phyloP scores from a whole-genome alignment of 805 yeast species.

The Maudiozyma bulderi region DNA sequence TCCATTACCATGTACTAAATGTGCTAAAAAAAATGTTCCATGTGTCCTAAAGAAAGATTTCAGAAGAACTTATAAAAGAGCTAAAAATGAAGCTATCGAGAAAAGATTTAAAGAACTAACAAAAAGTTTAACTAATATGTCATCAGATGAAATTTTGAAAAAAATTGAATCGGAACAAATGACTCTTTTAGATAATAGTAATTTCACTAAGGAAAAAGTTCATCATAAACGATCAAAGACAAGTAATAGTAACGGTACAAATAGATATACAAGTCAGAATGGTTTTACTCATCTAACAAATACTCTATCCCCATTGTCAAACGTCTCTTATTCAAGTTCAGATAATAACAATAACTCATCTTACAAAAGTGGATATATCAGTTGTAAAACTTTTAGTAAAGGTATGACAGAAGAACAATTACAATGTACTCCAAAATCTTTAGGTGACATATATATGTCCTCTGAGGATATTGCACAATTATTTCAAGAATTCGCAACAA shows the following conservation, averaged over 20 bases:
- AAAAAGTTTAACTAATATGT: constrained; percentile 35
- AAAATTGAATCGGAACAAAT: constrained; percentile 21
- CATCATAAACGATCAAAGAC: constrained; percentile 2
- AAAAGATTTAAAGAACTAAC: constrained; percentile 64
- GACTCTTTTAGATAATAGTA: constrained; percentile 19
- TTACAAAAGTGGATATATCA: neutral
- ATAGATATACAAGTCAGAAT: neutral
- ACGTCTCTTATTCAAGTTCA: neutral
- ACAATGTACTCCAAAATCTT: constrained; percentile 53
- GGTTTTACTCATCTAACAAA: neutral
- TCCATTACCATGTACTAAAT: constrained; percentile 77
- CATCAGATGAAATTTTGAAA: constrained; percentile 24
- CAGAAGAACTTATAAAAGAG: constrained; percentile 83
- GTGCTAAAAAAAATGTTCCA: constrained; percentile 55
- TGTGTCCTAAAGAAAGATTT: constrained; percentile 75
- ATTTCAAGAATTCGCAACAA: constrained; percentile 57
- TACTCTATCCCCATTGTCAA: neutral
- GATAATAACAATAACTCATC: neutral
- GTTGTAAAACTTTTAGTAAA: neutral
- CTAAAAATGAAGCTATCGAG: constrained; percentile 73
- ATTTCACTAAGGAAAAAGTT: constrained; percentile 25
- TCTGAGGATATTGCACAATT: constrained; percentile 52
- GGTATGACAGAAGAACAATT: constrained; percentile 31
- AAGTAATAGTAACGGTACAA: too few relatives aligned
- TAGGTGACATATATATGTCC: constrained; percentile 58